A percentile compares a stretch with the other conserved stretches of the same genome.
These are phyloP conservation scores for Quercus wislizeni DNA, from an alignment of 306 rosid genomes.

Conservation along the genomic window DNA sequence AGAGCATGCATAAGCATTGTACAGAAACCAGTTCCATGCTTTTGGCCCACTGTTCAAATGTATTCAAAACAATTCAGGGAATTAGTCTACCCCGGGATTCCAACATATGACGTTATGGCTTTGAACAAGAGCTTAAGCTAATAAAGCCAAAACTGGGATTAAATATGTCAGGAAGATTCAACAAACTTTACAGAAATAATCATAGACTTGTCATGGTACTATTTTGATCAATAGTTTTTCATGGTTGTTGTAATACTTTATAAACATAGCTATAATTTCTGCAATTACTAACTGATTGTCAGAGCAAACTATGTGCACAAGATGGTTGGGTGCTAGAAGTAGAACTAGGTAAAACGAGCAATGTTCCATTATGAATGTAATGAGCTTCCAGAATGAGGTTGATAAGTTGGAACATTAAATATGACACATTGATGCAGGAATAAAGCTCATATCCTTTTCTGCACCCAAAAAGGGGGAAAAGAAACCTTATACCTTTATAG, in stretches of 20 bases:
- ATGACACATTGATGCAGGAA: not conserved
- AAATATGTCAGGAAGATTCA: not conserved
- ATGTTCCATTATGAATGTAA: not conserved
- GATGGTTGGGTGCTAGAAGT: not conserved
- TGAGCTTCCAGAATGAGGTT: slow-evolving; percentile 1
- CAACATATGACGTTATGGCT: not conserved
- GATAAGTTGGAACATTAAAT: not conserved
- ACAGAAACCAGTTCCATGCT: not conserved
- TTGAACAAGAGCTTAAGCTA: not conserved
- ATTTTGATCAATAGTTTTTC: not conserved
- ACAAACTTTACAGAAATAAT: not conserved
- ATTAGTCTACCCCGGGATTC: not conserved
- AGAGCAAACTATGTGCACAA: not conserved
- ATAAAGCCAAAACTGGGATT: not conserved
- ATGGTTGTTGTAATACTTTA: not conserved
- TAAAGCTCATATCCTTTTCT: not conserved
- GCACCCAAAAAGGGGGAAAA: not conserved
- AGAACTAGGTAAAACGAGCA: not conserved
- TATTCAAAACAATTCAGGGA: not conserved
- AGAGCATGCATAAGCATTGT: not conserved
- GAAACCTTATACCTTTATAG: not conserved
- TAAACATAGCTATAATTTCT: not conserved
- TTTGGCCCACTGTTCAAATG: not conserved
- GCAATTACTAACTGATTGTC: not conserved
- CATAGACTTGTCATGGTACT: not conserved